Conservation (phyloP, 176 grass and related monocot genomes). For the Oryza longistaminata region DNA sequence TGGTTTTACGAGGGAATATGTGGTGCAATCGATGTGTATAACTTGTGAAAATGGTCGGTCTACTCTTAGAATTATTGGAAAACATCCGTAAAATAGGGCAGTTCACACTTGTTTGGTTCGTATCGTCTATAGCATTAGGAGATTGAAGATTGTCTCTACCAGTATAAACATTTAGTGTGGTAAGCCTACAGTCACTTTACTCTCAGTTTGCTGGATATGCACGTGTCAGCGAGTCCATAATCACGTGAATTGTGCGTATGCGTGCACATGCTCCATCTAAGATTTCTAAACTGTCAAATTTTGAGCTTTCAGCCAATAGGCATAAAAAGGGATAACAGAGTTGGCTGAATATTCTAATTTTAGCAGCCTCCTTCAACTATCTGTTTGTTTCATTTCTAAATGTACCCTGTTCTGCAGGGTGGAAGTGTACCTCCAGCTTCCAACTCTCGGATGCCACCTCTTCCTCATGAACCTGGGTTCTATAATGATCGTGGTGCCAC, state of each 20-base stretch:
- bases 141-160: neutral
- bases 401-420: slow-evolving; percentile 35
- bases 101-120: neutral
- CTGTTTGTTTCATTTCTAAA: slow-evolving; percentile 7
- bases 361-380: neutral
- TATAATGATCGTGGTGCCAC: slow-evolving; percentile 72
- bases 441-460: slow-evolving; percentile 81
- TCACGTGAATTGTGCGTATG: neutral
- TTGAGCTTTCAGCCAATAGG: neutral
- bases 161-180: neutral
- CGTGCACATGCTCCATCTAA: neutral
- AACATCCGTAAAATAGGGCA: neutral
- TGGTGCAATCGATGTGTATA: neutral
- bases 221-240: neutral
- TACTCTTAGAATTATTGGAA: neutral
- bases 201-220: neutral
- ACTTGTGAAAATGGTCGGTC: neutral
- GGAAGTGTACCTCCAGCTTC: slow-evolving; percentile 73
- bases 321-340: neutral
- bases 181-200: too few relatives aligned
- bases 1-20: neutral
- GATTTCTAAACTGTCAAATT: neutral
- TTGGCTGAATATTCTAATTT: neutral
- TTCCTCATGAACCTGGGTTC: slow-evolving; percentile 93
- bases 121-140: neutral